Base-by-base conservation (phyloP, 768 basidiomycete species). In the Boletus sp. region DNA sequence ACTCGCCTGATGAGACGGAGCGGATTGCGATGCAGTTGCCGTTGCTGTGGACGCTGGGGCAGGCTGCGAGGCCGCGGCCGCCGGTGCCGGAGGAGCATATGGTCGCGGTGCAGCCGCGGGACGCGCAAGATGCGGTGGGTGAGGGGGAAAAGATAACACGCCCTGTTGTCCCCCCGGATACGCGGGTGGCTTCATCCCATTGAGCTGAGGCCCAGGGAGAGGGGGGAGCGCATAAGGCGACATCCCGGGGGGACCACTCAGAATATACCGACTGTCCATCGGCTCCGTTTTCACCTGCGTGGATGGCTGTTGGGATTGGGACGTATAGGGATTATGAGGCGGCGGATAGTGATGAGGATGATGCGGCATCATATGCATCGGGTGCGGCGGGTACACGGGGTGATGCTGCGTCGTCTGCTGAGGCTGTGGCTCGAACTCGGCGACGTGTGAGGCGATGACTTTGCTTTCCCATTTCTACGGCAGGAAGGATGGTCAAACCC, bases 381-480 rank as follows among this genome's bases (percentile, higher is more conserved):
- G 77, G 69, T 84, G 87, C 11, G 81, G 78, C 7, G 79, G 81
- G 60, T 82, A 83, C 44, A 77, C 73, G 54, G 80, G 78, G 41
- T 81, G 80, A 41, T 76, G 80, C 55, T 64, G 74, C 30, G 73
- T 71, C 1, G 75, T 72, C 29, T 79, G 79, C 41, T 76, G 79
- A 4, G 78, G 71, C 33, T 72, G 74, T 17, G 82, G 74, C 68
- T 91, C 90, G 69, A 97, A 98, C 62, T 98, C 93, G 48, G 97
- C 97, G 21, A 97, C 96, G 64, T 89, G 86, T 3, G 93, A 95
- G n/a, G 87, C 86, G 37, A 97, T 82, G 46, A 99, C 86, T 71
- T 97, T 97, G 66, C 79, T 80, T 71, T 98, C 90, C 97, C 97
- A 99, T 88, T 92, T 93, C 91, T 98, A 73, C 34, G 27, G 23